Evolutionary conservation across 1,284 basidiomycete genomes (phyloP).

Genomic region (Microbotryum intermedium): DNA sequence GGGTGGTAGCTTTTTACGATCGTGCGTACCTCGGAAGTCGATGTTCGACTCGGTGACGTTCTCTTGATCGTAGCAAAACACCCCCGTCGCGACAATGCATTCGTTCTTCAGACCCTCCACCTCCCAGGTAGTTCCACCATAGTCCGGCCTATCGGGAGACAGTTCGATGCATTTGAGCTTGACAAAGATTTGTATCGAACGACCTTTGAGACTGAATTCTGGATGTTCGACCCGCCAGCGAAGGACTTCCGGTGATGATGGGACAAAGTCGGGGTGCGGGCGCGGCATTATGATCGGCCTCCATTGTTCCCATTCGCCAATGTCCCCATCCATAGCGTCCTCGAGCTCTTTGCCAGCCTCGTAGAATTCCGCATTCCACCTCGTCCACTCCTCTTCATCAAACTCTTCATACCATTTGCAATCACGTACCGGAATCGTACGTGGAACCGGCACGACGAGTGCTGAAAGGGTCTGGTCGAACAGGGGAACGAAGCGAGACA

Average conservation of each 20-base stretch:
- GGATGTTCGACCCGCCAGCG: background rate
- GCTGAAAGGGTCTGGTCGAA: conserved; percentile 52
- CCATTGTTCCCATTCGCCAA: background rate
- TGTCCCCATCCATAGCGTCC: too few relatives aligned
- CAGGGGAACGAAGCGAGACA: conserved; percentile 45
- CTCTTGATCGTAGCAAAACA: conserved; percentile 40
- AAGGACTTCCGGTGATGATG: background rate
- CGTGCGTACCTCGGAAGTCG: conserved; percentile 13
- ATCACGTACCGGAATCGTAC: background rate
- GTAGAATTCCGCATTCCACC: conserved; percentile 1
- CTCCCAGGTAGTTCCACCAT: conserved; percentile 47
- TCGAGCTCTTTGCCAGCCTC: too few relatives aligned
- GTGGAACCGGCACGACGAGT: conserved; percentile 28
- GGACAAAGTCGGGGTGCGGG: background rate
- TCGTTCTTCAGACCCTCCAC: conserved; percentile 53
- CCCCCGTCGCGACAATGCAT: conserved; percentile 46
- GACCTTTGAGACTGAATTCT: conserved; percentile 32
- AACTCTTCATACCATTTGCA: conserved; percentile 2
- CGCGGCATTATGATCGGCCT: background rate
- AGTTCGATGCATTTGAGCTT: conserved; percentile 48
- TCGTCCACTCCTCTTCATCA: background rate
- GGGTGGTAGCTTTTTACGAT: background rate
- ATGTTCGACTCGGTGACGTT: conserved; percentile 20
- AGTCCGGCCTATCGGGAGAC: conserved; percentile 44
- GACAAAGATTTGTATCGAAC: conserved; percentile 47